Evolutionary conservation across 768 basidiomycete genomes (phyloP), one percentile per base, ranked within the genome.

Genomic region (Leccinum subtestaceum): DNA sequence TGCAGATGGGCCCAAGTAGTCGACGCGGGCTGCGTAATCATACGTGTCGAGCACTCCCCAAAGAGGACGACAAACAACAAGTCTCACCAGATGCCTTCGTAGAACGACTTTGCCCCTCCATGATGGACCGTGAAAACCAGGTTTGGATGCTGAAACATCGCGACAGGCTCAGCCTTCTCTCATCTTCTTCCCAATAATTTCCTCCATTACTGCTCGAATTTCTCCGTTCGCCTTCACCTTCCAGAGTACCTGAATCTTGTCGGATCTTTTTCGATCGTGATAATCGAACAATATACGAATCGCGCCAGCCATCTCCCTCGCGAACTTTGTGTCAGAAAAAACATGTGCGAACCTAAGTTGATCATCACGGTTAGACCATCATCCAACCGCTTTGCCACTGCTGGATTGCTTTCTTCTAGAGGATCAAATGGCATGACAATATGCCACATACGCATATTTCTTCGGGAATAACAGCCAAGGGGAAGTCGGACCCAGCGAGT

Each of bases 361-460:
- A 64, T 38, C 59, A 61, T 29, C 21, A 61, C 53, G 6, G 56
- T 64, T 13, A 53, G 59, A 13, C 59, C 53, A 13, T 65, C 34
- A 34, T 64, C 50, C 21, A 64, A 17, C 56, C 63, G 60, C 19
- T 53, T 53, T 43, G 5, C 40, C 34, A 64, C 25, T 1, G 13
- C 51, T 3, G 51, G 47, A 21, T 64, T 56, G 34, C 29, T 40
- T 27, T 64, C 53, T 23, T 61, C 59, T 4, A 65, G 8, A 10
- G 56, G 34, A 10, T 58, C 48, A n/a, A 65, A 60, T 5, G 53
- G 57, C 0, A 56, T 4, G 13, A 63, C 4, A 21, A 60, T 55
- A 2, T 59, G 1, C 63, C 63, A 15, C 63, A 61, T 4, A 51
- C 45, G 23, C 15, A 9, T 4, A 65, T 7, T 32, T 12, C 5